Percentiles rank a stretch among this genome's conserved stretches.
These are phyloP conservation scores for Maudiozyma humilis DNA, from an alignment of 1,139 yeast genomes.

Conservation along the genomic window DNA sequence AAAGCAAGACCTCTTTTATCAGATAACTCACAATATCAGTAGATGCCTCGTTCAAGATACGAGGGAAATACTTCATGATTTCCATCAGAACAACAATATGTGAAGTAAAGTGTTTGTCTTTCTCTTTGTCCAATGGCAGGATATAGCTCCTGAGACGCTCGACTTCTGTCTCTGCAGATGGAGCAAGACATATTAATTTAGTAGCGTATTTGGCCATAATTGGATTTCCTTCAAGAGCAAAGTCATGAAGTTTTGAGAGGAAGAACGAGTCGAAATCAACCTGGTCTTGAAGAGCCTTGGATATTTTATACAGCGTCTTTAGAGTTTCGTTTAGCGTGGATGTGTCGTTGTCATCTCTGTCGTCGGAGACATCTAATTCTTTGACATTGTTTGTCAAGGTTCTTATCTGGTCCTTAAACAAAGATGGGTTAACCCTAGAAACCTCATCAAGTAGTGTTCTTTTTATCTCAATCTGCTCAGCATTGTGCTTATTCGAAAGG, in stretches of 20 bases:
- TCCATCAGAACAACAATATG: conserved; percentile 57
- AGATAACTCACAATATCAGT: conserved; percentile 52
- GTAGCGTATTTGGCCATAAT: conserved; percentile 59
- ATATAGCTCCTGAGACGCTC: conserved; percentile 37
- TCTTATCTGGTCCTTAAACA: conserved; percentile 52
- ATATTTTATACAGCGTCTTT: conserved; percentile 54
- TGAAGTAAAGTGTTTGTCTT: conserved; percentile 39
- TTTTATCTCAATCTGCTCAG: conserved; percentile 34
- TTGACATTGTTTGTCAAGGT: conserved; percentile 41
- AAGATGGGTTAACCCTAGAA: conserved; percentile 54
- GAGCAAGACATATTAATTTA: conserved; percentile 46
- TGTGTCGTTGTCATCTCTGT: conserved; percentile 12
- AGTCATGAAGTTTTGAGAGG: conserved; percentile 35
- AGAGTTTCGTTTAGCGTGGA: conserved; percentile 35
- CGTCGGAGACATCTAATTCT: conserved; percentile 13
- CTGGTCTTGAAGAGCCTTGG: conserved; percentile 34
- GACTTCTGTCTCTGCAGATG: conserved; percentile 36
- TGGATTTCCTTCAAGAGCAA: conserved; percentile 49
- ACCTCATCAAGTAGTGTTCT: conserved; percentile 47
- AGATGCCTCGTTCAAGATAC: conserved; percentile 45
- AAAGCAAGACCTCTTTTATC: conserved; percentile 53
- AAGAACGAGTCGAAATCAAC: conserved; percentile 33
- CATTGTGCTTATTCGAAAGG: conserved; percentile 36
- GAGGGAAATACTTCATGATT: conserved; percentile 46
- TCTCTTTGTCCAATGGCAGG: conserved; percentile 43